Base-by-base conservation (phyloP, 306 rosid genomes). In the Fragaria vesca region DNA sequence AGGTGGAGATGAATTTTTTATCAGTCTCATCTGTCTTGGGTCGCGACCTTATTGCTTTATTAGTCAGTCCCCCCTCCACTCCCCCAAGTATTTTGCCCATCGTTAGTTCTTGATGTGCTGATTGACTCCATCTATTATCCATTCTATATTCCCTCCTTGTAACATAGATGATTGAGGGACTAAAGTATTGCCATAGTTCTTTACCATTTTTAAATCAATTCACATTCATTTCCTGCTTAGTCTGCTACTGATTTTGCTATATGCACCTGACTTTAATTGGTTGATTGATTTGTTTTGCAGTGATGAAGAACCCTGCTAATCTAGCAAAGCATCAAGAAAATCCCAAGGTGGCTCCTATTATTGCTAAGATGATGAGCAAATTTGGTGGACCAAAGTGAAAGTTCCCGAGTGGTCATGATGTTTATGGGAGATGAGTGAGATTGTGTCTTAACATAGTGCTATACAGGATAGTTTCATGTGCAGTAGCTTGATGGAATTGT, bases 241-340 rank as follows among this genome's bases (percentile, higher is more conserved):
- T 5, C 10, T 63, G n/a, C 11, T 58, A 24, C 66, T 24, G 66
- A 4, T 58, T 24, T 11, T 11, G 11, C 4, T 32, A 12, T 6
- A 63, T 63, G 43, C 7, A 55, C 51, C 48, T 4, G 16, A 28
- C 46, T 4, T 2, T 12, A 24, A 15, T 73, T 65, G 15, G 48
- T 20, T 76, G 17, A 20, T 66, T 21, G 12, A 36, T 63, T 6
- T 32, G 16, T 79, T 74, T 77, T 84, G 88, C 94, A 93, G 98
- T 93, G 15, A 93, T 93, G 98, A 91, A 87, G 88, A 87, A 93
- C 85, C 98, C 97, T 66, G 95, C 95, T 43, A 91, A 93, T 85
- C 89, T 93, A 72, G 93, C 94, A 20, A 91, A 93, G 86, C 98
- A 93, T 82, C 97, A 93, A 77, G 55, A 81, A 75, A 93, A 93